Base-by-base conservation (phyloP, 2,329 filamentous ascomycete species). In the Botrytis fabae region DNA sequence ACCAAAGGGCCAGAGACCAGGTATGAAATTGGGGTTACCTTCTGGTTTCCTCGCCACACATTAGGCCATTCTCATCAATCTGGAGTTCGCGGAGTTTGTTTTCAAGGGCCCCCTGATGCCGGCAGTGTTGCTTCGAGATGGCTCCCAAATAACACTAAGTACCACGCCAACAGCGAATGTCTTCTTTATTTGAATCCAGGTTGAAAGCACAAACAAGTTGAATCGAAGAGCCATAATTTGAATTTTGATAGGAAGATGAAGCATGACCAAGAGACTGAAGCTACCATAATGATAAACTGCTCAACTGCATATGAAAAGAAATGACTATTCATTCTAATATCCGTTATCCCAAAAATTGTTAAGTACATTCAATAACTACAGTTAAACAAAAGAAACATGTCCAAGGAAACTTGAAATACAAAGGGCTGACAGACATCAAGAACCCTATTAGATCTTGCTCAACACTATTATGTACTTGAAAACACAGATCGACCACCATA, bases 351-450 rank as follows among this genome's bases (percentile, higher is more conserved):
- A 71, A 42, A 25, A 18, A 25, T 54, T 44, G 38, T 51, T 71
- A 71, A 71, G 22, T 71, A 71, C 70, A 71, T 32, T 59, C 59
- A 71, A 44, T 35, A 65, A 66, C 38, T 65, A 64, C 61, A 65
- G 20, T 54, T 42, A 18, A 59, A 57, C 25, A 65, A 54, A 70
- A 28, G 32, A 63, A 25, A 44, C 20, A 42, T 42, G 35, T 57
- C 65, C 65, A 42, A 68, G 22, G 35, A 71, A 38, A 60, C 38
- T 68, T 48, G 44, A 48, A 60, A 68, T 72, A 72, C 70, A 72
- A 72, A 59, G 25, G 51, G 46, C 25, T 42, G 48, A 68, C 18
- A 28, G 65, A 57, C 25, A 57, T 20, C 65, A 66, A 69, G 51
- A 57, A 44, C 54, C 42, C 28, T 20, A 63, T 60, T 63, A 70